phyloP scores from a whole-genome alignment of 768 basidiomycete species.

The Omphalotus guepiniiformis region DNA sequence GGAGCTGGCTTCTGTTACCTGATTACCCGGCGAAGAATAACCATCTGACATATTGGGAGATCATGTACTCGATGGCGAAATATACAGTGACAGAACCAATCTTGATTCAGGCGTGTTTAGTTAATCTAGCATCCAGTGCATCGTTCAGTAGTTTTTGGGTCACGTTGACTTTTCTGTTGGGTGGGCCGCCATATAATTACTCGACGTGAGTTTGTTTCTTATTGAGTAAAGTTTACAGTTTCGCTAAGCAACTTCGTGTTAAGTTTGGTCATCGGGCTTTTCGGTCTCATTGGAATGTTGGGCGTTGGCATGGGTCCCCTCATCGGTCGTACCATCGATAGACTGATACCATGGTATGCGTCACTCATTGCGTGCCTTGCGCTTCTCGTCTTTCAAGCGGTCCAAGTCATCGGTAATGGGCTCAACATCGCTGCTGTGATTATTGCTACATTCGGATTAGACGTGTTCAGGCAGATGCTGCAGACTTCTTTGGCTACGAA shows the following conservation, averaged over 20 bases:
- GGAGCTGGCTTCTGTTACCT: slow-evolving; percentile 47
- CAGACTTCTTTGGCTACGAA: slow-evolving; percentile 45
- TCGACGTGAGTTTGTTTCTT: slow-evolving; percentile 33
- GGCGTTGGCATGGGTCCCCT: slow-evolving; percentile 50
- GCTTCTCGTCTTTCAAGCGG: slow-evolving; percentile 49
- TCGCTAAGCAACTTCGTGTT: too few species aligned
- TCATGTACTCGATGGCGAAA: slow-evolving; percentile 54
- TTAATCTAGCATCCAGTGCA: slow-evolving; percentile 40
- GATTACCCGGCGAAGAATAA: slow-evolving; percentile 55
- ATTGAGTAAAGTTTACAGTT: too few species aligned
- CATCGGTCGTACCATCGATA: slow-evolving; percentile 50
- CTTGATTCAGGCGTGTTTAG: slow-evolving; percentile 46
- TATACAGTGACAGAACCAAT: slow-evolving; percentile 55
- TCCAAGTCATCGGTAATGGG: slow-evolving; percentile 70
- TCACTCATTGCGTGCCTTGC: slow-evolving; percentile 50
- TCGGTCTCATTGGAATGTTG: slow-evolving; percentile 51
- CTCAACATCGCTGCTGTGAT: slow-evolving; percentile 68
- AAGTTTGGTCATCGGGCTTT: slow-evolving; percentile 51
- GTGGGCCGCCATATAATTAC: slow-evolving; percentile 53
- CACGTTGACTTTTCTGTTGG: slow-evolving; percentile 57
- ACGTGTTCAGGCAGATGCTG: slow-evolving; percentile 34
- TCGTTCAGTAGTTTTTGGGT: slow-evolving; percentile 38
- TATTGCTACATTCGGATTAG: slow-evolving; percentile 7
- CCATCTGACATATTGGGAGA: slow-evolving; percentile 47
- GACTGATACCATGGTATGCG: slow-evolving; percentile 61